Percentiles rank a stretch among this genome's conserved stretches.
Evolutionary conservation across 768 basidiomycete species (phyloP).

Genomic region (Flagelloscypha sp.): DNA sequence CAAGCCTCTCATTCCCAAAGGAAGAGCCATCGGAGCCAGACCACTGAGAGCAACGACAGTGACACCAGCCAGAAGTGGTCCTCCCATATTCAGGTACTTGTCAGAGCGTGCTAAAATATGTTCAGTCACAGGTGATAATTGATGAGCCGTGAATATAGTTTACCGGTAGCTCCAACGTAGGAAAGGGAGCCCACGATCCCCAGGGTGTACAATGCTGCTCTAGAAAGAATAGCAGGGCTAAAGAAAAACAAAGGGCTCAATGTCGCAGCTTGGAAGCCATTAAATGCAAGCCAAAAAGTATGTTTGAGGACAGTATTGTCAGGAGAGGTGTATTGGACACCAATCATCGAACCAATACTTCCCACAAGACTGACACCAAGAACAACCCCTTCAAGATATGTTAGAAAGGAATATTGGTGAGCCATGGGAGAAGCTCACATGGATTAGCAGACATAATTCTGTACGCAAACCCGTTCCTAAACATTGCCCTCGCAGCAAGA

Average conservation of each 20-base stretch:
- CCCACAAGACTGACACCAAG: slow-evolving; percentile 75
- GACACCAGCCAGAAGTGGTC: slow-evolving; percentile 81
- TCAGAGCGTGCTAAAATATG: slow-evolving; percentile 49
- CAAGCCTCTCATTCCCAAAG: slow-evolving; percentile 69
- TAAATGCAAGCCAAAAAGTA: slow-evolving; percentile 78
- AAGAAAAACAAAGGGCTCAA: slow-evolving; percentile 87
- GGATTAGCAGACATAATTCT: slow-evolving; percentile 80
- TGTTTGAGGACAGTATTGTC: slow-evolving; percentile 73
- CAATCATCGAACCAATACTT: slow-evolving; percentile 81
- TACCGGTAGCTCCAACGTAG: slow-evolving; percentile 85
- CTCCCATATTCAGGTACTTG: slow-evolving; percentile 79
- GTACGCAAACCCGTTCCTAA: slow-evolving; percentile 57
- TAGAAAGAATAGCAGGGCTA: slow-evolving; percentile 73
- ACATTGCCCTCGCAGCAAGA: slow-evolving; percentile 69
- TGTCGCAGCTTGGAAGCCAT: slow-evolving; percentile 78
- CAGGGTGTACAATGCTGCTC: slow-evolving; percentile 82
- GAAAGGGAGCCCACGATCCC: slow-evolving; percentile 81
- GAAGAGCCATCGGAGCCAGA: slow-evolving; percentile 86
- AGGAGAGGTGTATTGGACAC: slow-evolving; percentile 68
- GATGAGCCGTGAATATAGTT: slow-evolving; percentile 27
- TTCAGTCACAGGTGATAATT: not conserved
- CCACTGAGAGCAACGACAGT: slow-evolving; percentile 81
- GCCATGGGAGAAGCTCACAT: slow-evolving; percentile 35
- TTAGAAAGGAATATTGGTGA: not conserved
- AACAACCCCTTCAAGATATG: slow-evolving; percentile 54